Evolutionary conservation across 306 rosid species (phyloP).

Genomic region (Dicorynia guianensis): DNA sequence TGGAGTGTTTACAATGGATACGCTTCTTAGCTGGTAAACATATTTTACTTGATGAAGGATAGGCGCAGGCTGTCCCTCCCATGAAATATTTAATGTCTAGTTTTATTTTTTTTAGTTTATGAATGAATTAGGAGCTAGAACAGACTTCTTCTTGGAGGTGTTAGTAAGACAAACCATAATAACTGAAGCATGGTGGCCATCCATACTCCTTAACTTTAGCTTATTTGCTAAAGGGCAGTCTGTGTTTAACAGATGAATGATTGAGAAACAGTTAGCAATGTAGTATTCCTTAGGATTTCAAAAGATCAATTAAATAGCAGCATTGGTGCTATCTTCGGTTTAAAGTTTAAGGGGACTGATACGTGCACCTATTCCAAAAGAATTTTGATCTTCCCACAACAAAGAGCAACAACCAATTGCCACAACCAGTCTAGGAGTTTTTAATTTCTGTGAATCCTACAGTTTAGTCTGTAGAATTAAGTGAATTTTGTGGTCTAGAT

Average conservation of each 20-base stretch:
- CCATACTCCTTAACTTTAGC: background rate
- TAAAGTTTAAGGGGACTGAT: background rate
- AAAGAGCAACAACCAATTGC: too few species aligned
- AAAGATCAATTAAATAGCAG: background rate
- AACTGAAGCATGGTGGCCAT: background rate
- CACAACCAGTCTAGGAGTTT: too few species aligned
- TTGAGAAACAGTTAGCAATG: conserved; percentile 18
- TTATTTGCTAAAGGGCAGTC: conserved; percentile 5
- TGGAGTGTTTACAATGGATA: background rate
- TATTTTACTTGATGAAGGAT: background rate
- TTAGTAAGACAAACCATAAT: background rate
- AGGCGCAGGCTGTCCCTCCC: too few species aligned
- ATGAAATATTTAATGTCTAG: too few species aligned
- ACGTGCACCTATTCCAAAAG: background rate
- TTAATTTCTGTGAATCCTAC: too few species aligned
- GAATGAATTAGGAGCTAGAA: too few species aligned
- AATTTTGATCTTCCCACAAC: too few species aligned
- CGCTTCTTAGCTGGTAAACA: background rate
- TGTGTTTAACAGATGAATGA: background rate
- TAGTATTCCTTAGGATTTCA: conserved; percentile 4
- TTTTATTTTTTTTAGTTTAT: too few species aligned
- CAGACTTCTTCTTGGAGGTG: background rate
- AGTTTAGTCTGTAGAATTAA: too few species aligned
- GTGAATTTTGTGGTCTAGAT: too few species aligned
- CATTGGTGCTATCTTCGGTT: background rate